Conservation (phyloP, 2,329 filamentous ascomycete genomes). For the Trichoderma sp. region DNA sequence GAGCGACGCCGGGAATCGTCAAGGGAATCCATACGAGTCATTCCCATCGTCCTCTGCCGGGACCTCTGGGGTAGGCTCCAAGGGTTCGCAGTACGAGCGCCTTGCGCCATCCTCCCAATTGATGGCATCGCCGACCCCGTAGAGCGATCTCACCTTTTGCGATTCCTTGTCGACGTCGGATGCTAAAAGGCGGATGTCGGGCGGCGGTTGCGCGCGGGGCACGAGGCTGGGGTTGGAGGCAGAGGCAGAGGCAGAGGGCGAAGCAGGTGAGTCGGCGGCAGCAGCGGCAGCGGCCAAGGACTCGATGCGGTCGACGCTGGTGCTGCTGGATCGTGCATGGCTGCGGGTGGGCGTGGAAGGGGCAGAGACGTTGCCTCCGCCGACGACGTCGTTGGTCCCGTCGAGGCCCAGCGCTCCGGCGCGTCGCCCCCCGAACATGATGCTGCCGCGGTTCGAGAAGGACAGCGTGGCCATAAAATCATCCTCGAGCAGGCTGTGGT, state of each 20-base stretch:
- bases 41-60: constrained; percentile 56
- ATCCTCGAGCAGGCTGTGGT: constrained; percentile 59
- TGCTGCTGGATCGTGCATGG: constrained; percentile 21
- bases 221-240: not conserved
- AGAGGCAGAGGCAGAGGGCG: too few relatives aligned
- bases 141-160: constrained; percentile 69
- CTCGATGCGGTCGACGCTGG: constrained; percentile 21
- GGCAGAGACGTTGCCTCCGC: constrained; percentile 25
- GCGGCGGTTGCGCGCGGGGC: constrained; percentile 34
- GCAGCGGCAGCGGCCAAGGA: constrained; percentile 2
- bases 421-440: constrained; percentile 60
- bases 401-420: constrained; percentile 24
- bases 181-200: constrained; percentile 57
- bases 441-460: constrained; percentile 66
- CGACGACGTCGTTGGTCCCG: constrained; percentile 30
- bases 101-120: constrained; percentile 56
- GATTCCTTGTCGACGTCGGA: constrained; percentile 63
- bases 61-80: constrained; percentile 54
- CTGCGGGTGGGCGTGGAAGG: constrained; percentile 17
- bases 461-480: constrained; percentile 58
- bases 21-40: constrained; percentile 61
- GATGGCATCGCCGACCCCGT: constrained; percentile 58
- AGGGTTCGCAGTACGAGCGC: constrained; percentile 52
- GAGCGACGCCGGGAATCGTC: constrained; percentile 32
- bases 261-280: too few relatives aligned